Percentiles rank a stretch among this genome's conserved stretches.
Evolutionary conservation across 805 yeast genomes (phyloP).

Genomic region (Candida sonorensis): DNA sequence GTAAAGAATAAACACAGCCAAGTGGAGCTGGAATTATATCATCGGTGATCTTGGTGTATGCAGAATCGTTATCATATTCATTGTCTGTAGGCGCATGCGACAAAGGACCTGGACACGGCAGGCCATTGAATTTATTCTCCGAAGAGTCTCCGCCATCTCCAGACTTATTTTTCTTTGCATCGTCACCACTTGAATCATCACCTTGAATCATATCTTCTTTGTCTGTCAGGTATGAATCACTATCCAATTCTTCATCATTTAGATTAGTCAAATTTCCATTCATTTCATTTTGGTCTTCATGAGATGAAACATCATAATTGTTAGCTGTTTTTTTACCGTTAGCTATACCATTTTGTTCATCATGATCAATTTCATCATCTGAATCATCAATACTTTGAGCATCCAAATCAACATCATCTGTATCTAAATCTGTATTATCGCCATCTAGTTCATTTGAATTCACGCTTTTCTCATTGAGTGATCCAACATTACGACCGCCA

Average conservation of each 20-base stretch:
- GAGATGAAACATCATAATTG: too few relatives aligned
- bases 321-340: too few relatives aligned
- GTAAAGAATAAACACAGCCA: slow-evolving; percentile 49
- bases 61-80: slow-evolving; percentile 35
- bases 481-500: not conserved
- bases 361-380: slow-evolving; percentile 20
- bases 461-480: slow-evolving; percentile 4
- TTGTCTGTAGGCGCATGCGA: slow-evolving; percentile 29
- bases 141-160: not conserved
- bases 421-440: slow-evolving; percentile 29
- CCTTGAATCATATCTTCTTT: slow-evolving; percentile 26
- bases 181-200: slow-evolving; percentile 17
- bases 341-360: slow-evolving; percentile 10
- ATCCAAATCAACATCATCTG: slow-evolving; percentile 30
- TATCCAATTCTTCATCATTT: not conserved
- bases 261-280: too few relatives aligned
- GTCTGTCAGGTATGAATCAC: not conserved
- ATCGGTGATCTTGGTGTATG: slow-evolving; percentile 51
- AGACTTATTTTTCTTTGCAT: slow-evolving; percentile 4
- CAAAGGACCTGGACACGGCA: slow-evolving; percentile 33
- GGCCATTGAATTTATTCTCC: slow-evolving; percentile 29
- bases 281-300: too few relatives aligned
- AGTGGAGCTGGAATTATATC: slow-evolving; percentile 54
- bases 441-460: slow-evolving; percentile 15
- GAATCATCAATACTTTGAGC: slow-evolving; percentile 21